phyloP scores from a whole-genome alignment of 345 rosid genomes.

The Xanthoceras sorbifolium region DNA sequence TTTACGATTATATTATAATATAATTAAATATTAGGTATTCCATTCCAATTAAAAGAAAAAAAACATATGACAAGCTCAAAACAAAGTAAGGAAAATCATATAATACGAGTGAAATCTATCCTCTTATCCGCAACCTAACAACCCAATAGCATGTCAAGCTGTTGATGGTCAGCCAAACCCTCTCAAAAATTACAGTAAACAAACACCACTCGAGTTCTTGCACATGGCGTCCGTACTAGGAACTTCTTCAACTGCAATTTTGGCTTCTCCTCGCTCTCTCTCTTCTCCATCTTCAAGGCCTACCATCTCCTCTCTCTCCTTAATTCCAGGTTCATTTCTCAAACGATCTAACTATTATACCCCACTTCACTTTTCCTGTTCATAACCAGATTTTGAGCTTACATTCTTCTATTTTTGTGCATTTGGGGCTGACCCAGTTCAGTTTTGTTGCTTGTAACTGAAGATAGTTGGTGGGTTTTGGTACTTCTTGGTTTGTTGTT shows the following conservation, averaged over 20 bases:
- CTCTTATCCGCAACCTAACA: conserved; percentile 58
- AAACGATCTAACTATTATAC: background rate
- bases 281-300: conserved; percentile 49
- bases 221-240: conserved; percentile 83
- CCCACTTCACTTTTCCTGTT: background rate
- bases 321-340: conserved; percentile 39
- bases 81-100: background rate
- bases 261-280: conserved; percentile 56
- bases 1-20: too few species aligned
- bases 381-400: background rate
- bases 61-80: too few species aligned
- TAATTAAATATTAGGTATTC: too few species aligned
- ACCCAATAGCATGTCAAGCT: conserved; percentile 29
- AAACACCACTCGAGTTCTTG: conserved; percentile 4
- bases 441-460: background rate
- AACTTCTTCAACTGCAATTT: conserved; percentile 53
- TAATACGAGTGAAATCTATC: conserved; percentile 38
- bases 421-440: conserved; percentile 20
- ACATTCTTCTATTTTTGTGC: background rate
- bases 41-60: too few species aligned
- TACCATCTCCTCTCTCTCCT: conserved; percentile 38
- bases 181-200: conserved; percentile 2
- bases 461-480: conserved; percentile 10
- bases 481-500: background rate
- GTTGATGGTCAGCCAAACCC: conserved; percentile 24